These are phyloP conservation scores for Colletotrichum ledebouriae DNA, from an alignment of 2,329 filamentous ascomycete genomes.

Conservation along the genomic window DNA sequence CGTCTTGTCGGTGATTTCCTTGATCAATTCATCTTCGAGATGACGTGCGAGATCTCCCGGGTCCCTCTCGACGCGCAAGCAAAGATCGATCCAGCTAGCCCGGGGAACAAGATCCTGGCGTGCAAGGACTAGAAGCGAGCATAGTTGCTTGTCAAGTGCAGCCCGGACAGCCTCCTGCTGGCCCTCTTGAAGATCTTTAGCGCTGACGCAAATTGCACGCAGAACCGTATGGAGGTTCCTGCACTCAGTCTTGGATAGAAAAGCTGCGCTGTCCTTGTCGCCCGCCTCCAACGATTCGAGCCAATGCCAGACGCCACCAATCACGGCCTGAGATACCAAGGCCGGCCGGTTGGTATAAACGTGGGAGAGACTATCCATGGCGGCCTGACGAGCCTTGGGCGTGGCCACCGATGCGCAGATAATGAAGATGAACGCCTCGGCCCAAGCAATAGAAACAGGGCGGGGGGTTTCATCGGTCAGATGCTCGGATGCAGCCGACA, in stretches of 20 bases:
- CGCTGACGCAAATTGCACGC: slow-evolving; percentile 73
- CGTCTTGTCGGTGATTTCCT: slow-evolving; percentile 71
- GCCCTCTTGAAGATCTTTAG: slow-evolving; percentile 62
- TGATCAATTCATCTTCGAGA: slow-evolving; percentile 73
- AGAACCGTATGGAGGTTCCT: slow-evolving; percentile 73
- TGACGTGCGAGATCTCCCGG: slow-evolving; percentile 82
- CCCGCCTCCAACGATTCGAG: slow-evolving; percentile 73
- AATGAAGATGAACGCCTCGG: slow-evolving; percentile 85
- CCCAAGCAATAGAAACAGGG: slow-evolving; percentile 78
- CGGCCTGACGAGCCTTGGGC: slow-evolving; percentile 73
- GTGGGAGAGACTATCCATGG: slow-evolving; percentile 70
- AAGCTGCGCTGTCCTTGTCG: slow-evolving; percentile 84
- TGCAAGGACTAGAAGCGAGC: slow-evolving; percentile 82
- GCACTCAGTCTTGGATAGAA: slow-evolving; percentile 73
- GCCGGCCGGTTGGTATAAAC: slow-evolving; percentile 73
- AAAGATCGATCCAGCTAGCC: slow-evolving; percentile 90
- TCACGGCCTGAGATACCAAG: slow-evolving; percentile 72
- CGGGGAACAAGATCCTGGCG: slow-evolving; percentile 82
- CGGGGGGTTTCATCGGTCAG: slow-evolving; percentile 63
- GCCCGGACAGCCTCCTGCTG: slow-evolving; percentile 56
- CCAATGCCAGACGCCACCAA: slow-evolving; percentile 85
- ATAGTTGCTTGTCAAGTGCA: slow-evolving; percentile 74
- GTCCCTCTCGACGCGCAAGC: slow-evolving; percentile 83
- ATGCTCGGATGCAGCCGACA: slow-evolving; percentile 71
- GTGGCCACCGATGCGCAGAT: slow-evolving; percentile 74